These are phyloP conservation scores for Pharus latifolius DNA, from an alignment of 176 grass and related monocot genomes.

Conservation along the genomic window DNA sequence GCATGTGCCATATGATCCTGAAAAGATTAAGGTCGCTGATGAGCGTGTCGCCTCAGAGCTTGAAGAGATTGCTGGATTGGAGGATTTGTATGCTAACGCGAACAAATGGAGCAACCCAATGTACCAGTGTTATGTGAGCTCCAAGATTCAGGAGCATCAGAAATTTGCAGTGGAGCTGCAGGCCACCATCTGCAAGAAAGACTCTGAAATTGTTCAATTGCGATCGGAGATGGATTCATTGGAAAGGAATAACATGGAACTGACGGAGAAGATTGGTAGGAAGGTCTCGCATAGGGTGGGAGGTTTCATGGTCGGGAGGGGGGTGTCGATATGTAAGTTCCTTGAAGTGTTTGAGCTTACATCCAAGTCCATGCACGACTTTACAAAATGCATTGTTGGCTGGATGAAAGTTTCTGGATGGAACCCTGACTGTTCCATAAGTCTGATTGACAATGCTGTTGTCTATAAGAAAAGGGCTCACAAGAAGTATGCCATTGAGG, in stretches of 20 bases:
- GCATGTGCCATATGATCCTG: conserved; percentile 45
- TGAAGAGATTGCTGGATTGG: conserved; percentile 30
- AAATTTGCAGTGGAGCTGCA: conserved; percentile 44
- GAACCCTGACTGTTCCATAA: conserved; percentile 23
- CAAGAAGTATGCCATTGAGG: conserved; percentile 62
- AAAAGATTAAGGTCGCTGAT: conserved; percentile 29
- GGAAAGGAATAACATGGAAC: conserved; percentile 27
- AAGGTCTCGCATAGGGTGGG: neutral
- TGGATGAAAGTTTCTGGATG: conserved; percentile 59
- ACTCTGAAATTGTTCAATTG: conserved; percentile 46
- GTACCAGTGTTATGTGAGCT: conserved; percentile 16
- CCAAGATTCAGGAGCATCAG: conserved; percentile 43
- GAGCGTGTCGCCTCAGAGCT: conserved; percentile 43
- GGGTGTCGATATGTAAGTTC: conserved; percentile 33
- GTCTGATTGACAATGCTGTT: conserved; percentile 10
- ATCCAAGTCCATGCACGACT: conserved; percentile 55
- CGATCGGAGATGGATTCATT: conserved; percentile 42
- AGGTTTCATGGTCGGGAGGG: conserved; percentile 4
- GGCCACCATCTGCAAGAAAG: conserved; percentile 49
- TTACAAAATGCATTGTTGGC: conserved; percentile 44
- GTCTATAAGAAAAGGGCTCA: conserved; percentile 42
- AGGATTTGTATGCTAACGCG: conserved; percentile 41
- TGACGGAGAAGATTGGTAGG: conserved; percentile 23
- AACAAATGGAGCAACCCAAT: conserved; percentile 27
- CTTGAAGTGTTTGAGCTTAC: conserved; percentile 26